phyloP scores from a whole-genome alignment of 2,329 filamentous ascomycete species.

The Sporothrix pallida region DNA sequence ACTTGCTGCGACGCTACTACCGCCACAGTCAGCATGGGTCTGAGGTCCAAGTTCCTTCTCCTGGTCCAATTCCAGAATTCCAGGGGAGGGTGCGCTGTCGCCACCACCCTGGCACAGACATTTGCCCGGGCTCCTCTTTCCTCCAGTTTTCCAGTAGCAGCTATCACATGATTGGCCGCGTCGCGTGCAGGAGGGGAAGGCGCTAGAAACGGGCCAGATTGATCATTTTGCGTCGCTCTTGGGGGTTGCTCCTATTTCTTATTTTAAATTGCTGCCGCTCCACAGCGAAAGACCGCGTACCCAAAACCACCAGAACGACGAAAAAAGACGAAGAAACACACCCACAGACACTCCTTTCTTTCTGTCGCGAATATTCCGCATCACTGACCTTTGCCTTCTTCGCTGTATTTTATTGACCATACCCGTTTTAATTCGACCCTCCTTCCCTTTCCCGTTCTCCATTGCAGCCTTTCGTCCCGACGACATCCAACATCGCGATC shows the following conservation, averaged over 20 bases:
- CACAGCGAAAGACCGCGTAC: conserved; percentile 19
- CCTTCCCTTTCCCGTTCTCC: background rate
- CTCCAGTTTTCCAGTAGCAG: background rate
- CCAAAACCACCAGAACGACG: conserved; percentile 6
- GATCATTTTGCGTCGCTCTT: conserved; percentile 23
- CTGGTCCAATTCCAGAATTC: background rate
- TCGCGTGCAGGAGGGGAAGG: conserved; percentile 4
- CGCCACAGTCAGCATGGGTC: conserved; percentile 19
- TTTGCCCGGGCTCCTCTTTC: background rate
- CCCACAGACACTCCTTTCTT: conserved; percentile 16
- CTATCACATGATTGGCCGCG: conserved; percentile 31
- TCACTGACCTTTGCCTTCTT: conserved; percentile 9
- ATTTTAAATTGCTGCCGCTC: conserved; percentile 25
- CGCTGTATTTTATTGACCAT: conserved; percentile 20
- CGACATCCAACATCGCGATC: conserved; percentile 6
- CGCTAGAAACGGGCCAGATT: conserved; percentile 38
- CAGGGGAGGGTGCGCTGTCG: conserved; percentile 3
- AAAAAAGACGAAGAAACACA: conserved; percentile 6
- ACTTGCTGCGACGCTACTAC: conserved; percentile 1
- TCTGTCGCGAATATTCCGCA: conserved; percentile 31
- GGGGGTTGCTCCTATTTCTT: background rate
- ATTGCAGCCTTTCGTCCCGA: background rate
- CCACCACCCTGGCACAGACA: conserved; percentile 10
- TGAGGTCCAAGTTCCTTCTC: background rate
- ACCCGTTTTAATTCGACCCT: background rate